Percentiles rank a stretch among this genome's conserved stretches.
phyloP scores from a whole-genome alignment of 2,329 filamentous ascomycete genomes.

The Pseudogymnoascus sp. region DNA sequence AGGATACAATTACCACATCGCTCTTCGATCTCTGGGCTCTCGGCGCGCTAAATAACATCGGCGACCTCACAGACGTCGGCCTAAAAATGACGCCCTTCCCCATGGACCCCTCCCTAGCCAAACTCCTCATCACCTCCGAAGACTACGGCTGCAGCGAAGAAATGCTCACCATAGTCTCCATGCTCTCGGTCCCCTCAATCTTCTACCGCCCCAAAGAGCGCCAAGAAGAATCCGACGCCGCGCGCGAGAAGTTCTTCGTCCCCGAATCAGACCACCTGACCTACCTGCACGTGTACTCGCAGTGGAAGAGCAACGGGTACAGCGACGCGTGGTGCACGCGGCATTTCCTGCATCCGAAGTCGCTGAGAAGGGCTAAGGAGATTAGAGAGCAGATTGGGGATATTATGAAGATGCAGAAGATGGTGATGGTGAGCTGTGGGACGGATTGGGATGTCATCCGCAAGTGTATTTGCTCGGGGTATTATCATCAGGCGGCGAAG shows the following conservation, averaged over 20 bases:
- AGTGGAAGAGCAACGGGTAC: conserved; percentile 87
- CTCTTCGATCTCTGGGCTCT: conserved; percentile 97
- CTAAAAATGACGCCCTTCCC: conserved; percentile 94
- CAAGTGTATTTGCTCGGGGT: conserved; percentile 94
- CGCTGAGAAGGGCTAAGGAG: conserved; percentile 81
- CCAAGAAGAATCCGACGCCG: conserved; percentile 90
- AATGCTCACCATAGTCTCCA: conserved; percentile 96
- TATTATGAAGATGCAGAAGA: conserved; percentile 90
- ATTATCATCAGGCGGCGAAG: conserved; percentile 95
- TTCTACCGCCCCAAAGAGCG: conserved; percentile 97
- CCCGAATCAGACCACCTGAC: conserved; percentile 96
- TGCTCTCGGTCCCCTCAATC: conserved; percentile 93
- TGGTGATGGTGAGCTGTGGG: conserved; percentile 78
- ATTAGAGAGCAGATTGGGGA: conserved; percentile 89
- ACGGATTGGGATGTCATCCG: conserved; percentile 96
- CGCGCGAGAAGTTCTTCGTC: conserved; percentile 96
- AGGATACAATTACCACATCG: conserved; percentile 95
- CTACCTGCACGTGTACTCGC: conserved; percentile 87
- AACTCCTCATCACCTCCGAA: conserved; percentile 84
- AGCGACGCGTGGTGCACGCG: conserved; percentile 87
- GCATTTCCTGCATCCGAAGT: conserved; percentile 94
- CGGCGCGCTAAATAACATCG: conserved; percentile 86
- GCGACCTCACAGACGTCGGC: conserved; percentile 80
- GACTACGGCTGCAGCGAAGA: conserved; percentile 93
- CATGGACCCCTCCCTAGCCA: conserved; percentile 94